These are phyloP conservation scores for Penicillium sp. DNA, from an alignment of 2,329 filamentous ascomycete species.

Conservation along the genomic window DNA sequence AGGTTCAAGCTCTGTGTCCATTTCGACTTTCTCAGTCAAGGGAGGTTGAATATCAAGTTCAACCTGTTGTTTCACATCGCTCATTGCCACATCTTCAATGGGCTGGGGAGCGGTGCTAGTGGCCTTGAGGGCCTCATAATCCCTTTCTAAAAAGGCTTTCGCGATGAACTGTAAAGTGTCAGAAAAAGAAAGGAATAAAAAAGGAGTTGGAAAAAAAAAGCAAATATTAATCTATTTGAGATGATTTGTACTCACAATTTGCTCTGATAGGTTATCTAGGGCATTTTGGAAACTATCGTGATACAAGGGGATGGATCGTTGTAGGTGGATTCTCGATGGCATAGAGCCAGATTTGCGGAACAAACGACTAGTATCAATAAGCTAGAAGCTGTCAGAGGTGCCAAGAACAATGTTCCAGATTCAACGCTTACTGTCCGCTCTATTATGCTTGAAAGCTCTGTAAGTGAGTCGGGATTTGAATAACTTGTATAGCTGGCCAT, in stretches of 20 bases:
- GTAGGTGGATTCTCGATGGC: constrained; percentile 35
- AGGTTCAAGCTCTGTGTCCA: constrained; percentile 13
- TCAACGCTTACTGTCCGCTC: constrained; percentile 8
- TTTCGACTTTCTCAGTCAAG: constrained; percentile 19
- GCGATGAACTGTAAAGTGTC: constrained; percentile 38
- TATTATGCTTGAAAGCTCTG: constrained; percentile 9
- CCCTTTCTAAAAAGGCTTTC: constrained; percentile 43
- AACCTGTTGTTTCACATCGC: constrained; percentile 18
- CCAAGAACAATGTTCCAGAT: constrained; percentile 7
- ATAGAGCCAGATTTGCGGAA: constrained; percentile 39
- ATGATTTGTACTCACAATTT: constrained; percentile 38
- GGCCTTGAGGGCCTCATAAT: constrained; percentile 39
- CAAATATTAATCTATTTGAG: background rate
- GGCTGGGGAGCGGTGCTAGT: constrained; percentile 29
- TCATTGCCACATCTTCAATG: constrained; percentile 33
- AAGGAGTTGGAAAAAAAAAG: background rate
- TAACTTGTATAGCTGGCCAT: constrained; percentile 4
- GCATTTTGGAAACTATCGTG: constrained; percentile 42
- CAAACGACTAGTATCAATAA: constrained; percentile 43
- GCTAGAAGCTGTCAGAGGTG: constrained; percentile 30
- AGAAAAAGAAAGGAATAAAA: constrained; percentile 1
- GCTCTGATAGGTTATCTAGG: constrained; percentile 41
- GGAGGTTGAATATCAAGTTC: constrained; percentile 17
- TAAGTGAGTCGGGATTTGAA: constrained; percentile 8
- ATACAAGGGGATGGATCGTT: constrained; percentile 37